Base-by-base conservation (phyloP, 1,284 basidiomycete species). In the Malassezia pachydermatis region DNA sequence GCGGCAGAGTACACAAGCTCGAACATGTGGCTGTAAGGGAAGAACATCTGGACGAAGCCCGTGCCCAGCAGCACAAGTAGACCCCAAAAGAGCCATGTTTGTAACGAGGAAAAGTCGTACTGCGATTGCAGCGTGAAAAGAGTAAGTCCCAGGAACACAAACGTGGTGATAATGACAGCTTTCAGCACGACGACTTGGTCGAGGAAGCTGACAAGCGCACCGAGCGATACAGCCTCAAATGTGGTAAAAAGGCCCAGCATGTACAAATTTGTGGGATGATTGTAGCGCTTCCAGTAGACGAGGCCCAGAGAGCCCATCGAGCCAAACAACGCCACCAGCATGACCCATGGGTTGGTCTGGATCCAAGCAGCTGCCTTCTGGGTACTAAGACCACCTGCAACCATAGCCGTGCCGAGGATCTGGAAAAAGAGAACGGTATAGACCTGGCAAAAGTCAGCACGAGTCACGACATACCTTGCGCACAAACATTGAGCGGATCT, bases 201-300 rank as follows among this genome's bases (percentile, higher is more conserved):
- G 65, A 80, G 83, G 73, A 83, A 86, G 1, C 85, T 82, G 30
- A 84, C 77, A 28, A 82, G 79, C 9, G 85, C 73, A 28, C 87
- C 87, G 45, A 92, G 76, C 1, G 83, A 54, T 40, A 67, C 28
- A 2, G 59, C 55, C 32, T 68, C 67, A 30, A 68, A 49, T 4
- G 58, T 24, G 14, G 63, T 69, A 36, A 65, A 66, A 0, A 81
- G 78, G 20, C 80, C 78, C 30, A 92, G 76, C 13, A 90, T 76
- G 41, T 84, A 75, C 44, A 88, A 76, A 73, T 92, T 92, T 71
- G 79, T 75, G 13, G 88, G 86, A 68, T 86, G 81, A 67, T 78
- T 81, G 74, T 88, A 85, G 54, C 87, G 82, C 73, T 89, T 88
- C 83, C 84, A 88, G 76, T 80, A 88, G 13, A 88, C 76, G 36